These are phyloP conservation scores for Pseudocercospora eumusae DNA, from an alignment of 2,329 filamentous ascomycete genomes.

Conservation along the genomic window DNA sequence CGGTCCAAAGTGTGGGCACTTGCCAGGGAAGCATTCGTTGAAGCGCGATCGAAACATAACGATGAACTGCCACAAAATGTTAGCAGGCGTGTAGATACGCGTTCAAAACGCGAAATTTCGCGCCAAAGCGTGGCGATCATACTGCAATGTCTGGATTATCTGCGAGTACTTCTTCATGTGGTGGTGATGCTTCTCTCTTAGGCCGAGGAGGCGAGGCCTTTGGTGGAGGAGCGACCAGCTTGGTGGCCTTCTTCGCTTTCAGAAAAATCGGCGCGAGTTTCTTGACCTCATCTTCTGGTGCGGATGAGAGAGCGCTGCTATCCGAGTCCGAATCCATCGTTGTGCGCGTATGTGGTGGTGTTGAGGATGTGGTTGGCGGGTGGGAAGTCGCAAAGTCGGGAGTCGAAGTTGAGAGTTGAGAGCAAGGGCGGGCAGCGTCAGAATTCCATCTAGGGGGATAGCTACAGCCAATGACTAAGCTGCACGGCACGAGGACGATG, in stretches of 20 bases:
- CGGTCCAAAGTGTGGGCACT: conserved; percentile 83
- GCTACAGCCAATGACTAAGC: conserved; percentile 25
- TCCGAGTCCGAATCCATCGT: conserved; percentile 56
- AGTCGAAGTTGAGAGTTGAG: conserved; percentile 18
- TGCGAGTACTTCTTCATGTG: conserved; percentile 84
- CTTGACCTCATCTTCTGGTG: conserved; percentile 58
- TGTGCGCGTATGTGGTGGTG: conserved; percentile 15
- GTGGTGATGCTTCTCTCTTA: conserved; percentile 82
- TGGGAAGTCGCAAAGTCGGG: conserved; percentile 26
- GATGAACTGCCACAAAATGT: conserved; percentile 72
- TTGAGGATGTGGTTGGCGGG: conserved; percentile 30
- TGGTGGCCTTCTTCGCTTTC: conserved; percentile 45
- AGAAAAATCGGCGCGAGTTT: conserved; percentile 43
- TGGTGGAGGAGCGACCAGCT: conserved; percentile 50
- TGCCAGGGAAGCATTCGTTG: conserved; percentile 83
- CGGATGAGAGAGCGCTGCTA: conserved; percentile 57
- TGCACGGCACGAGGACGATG: conserved; percentile 17
- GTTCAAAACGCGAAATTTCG: conserved; percentile 37
- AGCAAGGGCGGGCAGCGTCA: conserved; percentile 24
- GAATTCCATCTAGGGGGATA: conserved; percentile 17
- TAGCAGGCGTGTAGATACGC: conserved; percentile 38
- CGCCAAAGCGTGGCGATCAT: conserved; percentile 51
- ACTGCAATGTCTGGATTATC: conserved; percentile 93
- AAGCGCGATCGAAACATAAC: conserved; percentile 98
- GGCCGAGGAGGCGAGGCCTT: conserved; percentile 40